Evolutionary conservation across 257 asterid species (phyloP).

Genomic region (Leonotis leonurus): DNA sequence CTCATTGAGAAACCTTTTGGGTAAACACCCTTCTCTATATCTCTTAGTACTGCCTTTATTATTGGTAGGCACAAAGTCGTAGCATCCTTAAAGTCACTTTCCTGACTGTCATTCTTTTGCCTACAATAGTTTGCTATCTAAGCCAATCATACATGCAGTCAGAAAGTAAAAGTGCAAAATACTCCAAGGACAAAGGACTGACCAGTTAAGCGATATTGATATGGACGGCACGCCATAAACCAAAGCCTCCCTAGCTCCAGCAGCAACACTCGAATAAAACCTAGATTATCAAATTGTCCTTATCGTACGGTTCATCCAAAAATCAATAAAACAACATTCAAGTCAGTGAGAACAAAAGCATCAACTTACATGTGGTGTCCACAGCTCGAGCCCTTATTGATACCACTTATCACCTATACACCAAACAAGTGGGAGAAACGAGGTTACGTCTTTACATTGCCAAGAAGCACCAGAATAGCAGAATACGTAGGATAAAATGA

Average conservation of each 20-base stretch:
- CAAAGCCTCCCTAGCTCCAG: constrained; percentile 96
- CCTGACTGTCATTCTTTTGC: constrained; percentile 73
- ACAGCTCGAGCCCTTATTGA: constrained; percentile 84
- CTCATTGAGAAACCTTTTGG: constrained; percentile 66
- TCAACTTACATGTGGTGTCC: constrained; percentile 73
- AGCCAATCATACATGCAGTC: constrained; percentile 6
- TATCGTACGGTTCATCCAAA: neutral
- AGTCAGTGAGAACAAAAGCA: neutral
- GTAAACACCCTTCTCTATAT: constrained; percentile 67
- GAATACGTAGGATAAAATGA: constrained; percentile 3
- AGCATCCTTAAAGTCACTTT: constrained; percentile 88
- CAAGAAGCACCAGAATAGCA: neutral
- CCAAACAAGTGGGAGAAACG: neutral
- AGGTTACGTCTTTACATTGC: constrained; percentile 8
- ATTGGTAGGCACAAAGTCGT: constrained; percentile 70
- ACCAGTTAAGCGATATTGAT: constrained; percentile 92
- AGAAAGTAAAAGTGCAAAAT: neutral
- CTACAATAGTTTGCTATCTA: constrained; percentile 35
- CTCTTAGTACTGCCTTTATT: constrained; percentile 66
- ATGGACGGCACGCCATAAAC: constrained; percentile 83
- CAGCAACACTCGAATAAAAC: constrained; percentile 83
- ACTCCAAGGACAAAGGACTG: constrained; percentile 17
- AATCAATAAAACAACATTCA: neutral
- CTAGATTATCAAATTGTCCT: constrained; percentile 28
- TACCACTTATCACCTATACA: constrained; percentile 88